These are phyloP conservation scores for Fraxinus paxiana DNA, from an alignment of 305 asterid species.

Conservation along the genomic window DNA sequence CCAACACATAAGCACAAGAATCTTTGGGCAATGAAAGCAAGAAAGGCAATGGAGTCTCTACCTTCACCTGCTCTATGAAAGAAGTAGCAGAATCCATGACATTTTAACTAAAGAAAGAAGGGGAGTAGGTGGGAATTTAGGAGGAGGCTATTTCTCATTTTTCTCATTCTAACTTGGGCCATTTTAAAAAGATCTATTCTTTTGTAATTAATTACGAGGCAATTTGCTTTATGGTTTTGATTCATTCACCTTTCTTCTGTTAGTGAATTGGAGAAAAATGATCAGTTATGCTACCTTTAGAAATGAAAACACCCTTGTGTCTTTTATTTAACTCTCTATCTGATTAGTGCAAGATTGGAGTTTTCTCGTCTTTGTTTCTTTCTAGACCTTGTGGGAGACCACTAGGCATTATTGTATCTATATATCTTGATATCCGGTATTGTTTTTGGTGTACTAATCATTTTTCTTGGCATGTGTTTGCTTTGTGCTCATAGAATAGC, in stretches of 20 bases:
- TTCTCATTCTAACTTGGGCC: not conserved
- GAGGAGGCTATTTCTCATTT: not conserved
- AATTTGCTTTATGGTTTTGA: not conserved
- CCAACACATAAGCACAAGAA: not conserved
- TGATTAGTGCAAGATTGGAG: not conserved
- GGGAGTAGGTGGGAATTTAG: not conserved
- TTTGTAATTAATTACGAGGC: not conserved
- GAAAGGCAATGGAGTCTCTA: not conserved
- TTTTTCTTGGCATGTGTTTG: not conserved
- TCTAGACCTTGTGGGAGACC: not conserved
- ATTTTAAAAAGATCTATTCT: not conserved
- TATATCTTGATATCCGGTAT: not conserved
- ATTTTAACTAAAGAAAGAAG: not conserved
- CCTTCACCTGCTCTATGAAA: not conserved
- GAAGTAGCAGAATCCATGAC: not conserved
- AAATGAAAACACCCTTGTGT: not conserved
- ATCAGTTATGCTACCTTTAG: not conserved
- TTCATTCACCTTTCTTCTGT: not conserved
- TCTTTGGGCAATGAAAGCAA: not conserved
- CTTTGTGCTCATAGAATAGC: constrained; percentile 51
- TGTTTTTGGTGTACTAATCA: constrained; percentile 2
- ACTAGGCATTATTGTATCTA: not conserved
- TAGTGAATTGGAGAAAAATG: not conserved
- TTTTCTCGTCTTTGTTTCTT: not conserved
- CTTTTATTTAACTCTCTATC: not conserved